Conservation (phyloP, 208 protist species). For the Zelonia costaricensis region DNA sequence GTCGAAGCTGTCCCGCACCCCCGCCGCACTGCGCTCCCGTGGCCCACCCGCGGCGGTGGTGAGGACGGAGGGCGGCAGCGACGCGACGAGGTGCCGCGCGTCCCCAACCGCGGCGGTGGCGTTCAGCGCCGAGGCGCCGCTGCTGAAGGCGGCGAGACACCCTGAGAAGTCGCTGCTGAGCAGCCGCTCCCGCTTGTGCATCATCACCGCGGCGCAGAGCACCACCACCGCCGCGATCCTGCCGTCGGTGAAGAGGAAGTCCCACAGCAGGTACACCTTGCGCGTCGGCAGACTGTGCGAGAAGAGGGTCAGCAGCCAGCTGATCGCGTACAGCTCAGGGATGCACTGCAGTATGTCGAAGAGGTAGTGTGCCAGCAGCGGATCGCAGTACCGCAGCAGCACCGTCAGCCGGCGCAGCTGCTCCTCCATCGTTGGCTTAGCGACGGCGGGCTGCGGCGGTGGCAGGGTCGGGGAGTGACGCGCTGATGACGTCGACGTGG, state of each 20-base stretch:
- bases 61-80: slow-evolving; percentile 37
- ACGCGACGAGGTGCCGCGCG: slow-evolving; percentile 38
- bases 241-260: slow-evolving; percentile 75
- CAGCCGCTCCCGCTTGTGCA: slow-evolving; percentile 41
- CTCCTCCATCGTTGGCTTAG: slow-evolving; percentile 69
- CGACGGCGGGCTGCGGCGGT: neutral
- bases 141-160: slow-evolving; percentile 48
- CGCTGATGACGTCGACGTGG: neutral
- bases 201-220: slow-evolving; percentile 41
- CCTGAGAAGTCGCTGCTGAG: slow-evolving; percentile 50
- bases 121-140: slow-evolving; percentile 26
- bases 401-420: slow-evolving; percentile 65
- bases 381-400: slow-evolving; percentile 86
- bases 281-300: slow-evolving; percentile 84
- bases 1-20: neutral
- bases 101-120: slow-evolving; percentile 37
- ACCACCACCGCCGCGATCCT: slow-evolving; percentile 32
- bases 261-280: slow-evolving; percentile 93
- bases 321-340: slow-evolving; percentile 95
- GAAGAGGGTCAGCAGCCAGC: slow-evolving; percentile 94
- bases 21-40: neutral
- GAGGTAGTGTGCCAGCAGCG: slow-evolving; percentile 89
- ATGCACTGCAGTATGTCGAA: slow-evolving; percentile 72
- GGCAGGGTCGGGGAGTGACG: too few species aligned
- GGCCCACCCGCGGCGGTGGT: slow-evolving; percentile 7